Conservation (phyloP, 306 rosid genomes). For the Gynostemma pentaphyllum region DNA sequence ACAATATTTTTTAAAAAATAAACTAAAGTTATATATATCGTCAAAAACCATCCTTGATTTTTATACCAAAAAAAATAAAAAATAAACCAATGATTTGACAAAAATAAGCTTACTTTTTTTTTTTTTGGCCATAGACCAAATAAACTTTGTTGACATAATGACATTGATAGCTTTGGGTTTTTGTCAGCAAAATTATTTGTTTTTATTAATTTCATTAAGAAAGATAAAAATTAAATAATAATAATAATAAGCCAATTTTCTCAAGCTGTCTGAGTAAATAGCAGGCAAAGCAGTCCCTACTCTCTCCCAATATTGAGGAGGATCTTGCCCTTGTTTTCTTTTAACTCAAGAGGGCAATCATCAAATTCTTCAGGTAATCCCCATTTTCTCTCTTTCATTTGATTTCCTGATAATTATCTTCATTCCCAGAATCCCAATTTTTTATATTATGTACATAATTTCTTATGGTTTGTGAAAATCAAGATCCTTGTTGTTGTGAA, state of each 20-base stretch:
- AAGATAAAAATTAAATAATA: no score
- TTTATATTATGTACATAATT: neutral
- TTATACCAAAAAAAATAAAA: no score
- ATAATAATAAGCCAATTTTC: neutral
- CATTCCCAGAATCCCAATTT: neutral
- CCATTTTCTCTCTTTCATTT: neutral
- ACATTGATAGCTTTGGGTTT: no score
- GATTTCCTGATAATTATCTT: neutral
- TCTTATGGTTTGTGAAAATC: neutral
- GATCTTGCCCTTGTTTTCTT: conserved; percentile 8
- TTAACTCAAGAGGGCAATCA: neutral
- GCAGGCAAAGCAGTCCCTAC: neutral
- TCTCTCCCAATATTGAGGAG: conserved; percentile 8
- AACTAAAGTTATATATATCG: no score
- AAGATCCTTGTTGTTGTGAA: neutral
- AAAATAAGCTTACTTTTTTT: no score
- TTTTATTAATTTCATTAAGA: no score
- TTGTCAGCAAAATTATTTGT: no score
- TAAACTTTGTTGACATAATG: no score
- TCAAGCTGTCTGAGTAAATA: neutral
- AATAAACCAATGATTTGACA: no score
- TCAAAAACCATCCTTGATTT: no score
- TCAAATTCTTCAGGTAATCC: neutral
- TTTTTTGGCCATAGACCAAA: no score
- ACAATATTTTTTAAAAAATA: no score